These are phyloP conservation scores for Aspergillus pseudoterreus DNA, from an alignment of 2,329 filamentous ascomycete genomes.

Conservation along the genomic window DNA sequence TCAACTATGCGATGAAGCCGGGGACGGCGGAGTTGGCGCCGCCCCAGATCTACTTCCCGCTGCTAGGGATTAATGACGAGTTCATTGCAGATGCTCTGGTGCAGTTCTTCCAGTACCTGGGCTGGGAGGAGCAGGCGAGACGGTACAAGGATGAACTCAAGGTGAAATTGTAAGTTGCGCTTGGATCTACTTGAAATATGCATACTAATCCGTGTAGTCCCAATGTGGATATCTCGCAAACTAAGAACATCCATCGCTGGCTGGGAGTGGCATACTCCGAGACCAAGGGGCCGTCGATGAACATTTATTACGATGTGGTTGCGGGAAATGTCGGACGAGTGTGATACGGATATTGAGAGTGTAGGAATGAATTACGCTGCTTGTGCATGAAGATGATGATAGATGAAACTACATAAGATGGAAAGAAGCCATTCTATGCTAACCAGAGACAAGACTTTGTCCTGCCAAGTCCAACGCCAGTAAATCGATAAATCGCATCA, in stretches of 20 bases:
- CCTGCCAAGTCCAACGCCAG: too few relatives aligned
- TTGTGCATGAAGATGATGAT: too few relatives aligned
- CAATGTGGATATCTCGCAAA: not conserved
- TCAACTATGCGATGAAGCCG: not conserved
- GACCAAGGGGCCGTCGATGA: not conserved
- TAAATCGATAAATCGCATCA: too few relatives aligned
- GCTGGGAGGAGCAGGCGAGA: not conserved
- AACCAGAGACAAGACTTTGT: too few relatives aligned
- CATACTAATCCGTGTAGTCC: not conserved
- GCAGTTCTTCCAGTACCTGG: not conserved
- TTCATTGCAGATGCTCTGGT: conserved; percentile 1
- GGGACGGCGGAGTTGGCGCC: not conserved
- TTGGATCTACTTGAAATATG: not conserved
- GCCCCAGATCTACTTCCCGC: conserved; percentile 2
- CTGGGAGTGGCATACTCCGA: not conserved
- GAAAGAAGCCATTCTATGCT: too few relatives aligned
- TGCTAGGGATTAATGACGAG: conserved; percentile 1
- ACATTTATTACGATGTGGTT: conserved; percentile 1
- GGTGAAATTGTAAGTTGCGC: not conserved
- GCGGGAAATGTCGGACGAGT: not conserved
- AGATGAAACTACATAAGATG: too few relatives aligned
- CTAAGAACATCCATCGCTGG: not conserved
- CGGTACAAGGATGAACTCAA: not conserved
- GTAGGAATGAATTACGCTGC: too few relatives aligned
- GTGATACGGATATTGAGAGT: too few relatives aligned